A percentile compares a stretch with the other conserved stretches of the same genome.
Evolutionary conservation across 2,329 filamentous ascomycete genomes (phyloP).

Genomic region (Nigrospora osmanthi): DNA sequence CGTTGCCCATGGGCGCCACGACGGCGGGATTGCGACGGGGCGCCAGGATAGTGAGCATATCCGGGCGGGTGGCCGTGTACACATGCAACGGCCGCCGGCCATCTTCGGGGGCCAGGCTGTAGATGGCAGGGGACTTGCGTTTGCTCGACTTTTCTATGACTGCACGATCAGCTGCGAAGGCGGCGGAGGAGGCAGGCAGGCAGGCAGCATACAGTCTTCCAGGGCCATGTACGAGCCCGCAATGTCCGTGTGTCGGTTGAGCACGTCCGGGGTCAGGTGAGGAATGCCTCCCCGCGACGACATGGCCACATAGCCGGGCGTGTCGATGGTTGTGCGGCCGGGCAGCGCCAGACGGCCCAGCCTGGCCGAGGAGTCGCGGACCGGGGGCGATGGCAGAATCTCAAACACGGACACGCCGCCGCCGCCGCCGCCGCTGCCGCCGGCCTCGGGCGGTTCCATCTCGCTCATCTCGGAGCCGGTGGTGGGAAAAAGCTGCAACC

Average conservation of each 20-base stretch:
- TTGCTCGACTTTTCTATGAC: constrained; percentile 44
- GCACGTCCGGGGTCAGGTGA: constrained; percentile 81
- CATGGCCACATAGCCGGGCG: constrained; percentile 73
- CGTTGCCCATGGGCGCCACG: constrained; percentile 61
- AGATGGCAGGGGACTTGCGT: constrained; percentile 38
- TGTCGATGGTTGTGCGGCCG: constrained; percentile 60
- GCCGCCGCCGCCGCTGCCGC: constrained; percentile 7
- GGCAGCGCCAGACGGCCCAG: constrained; percentile 59
- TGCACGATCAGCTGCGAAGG: constrained; percentile 16
- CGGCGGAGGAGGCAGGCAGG: background rate
- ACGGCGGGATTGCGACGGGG: constrained; percentile 74
- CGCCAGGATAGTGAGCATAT: constrained; percentile 63
- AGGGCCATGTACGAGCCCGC: constrained; percentile 71
- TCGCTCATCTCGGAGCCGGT: background rate
- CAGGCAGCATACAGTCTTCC: constrained; percentile 72
- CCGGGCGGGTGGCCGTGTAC: constrained; percentile 66
- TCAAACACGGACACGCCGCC: constrained; percentile 32
- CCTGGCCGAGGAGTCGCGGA: constrained; percentile 43
- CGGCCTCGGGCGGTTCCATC: background rate
- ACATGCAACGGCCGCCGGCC: constrained; percentile 54
- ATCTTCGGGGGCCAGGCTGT: constrained; percentile 25
- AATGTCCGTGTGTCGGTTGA: constrained; percentile 57
- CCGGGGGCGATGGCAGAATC: constrained; percentile 31
- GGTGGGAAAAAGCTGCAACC: too few relatives aligned
- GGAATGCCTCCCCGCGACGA: constrained; percentile 80